Percentiles rank a stretch among this genome's conserved stretches.
Conservation (phyloP, 2,329 filamentous ascomycete species). For the Nothophoma quercina region DNA sequence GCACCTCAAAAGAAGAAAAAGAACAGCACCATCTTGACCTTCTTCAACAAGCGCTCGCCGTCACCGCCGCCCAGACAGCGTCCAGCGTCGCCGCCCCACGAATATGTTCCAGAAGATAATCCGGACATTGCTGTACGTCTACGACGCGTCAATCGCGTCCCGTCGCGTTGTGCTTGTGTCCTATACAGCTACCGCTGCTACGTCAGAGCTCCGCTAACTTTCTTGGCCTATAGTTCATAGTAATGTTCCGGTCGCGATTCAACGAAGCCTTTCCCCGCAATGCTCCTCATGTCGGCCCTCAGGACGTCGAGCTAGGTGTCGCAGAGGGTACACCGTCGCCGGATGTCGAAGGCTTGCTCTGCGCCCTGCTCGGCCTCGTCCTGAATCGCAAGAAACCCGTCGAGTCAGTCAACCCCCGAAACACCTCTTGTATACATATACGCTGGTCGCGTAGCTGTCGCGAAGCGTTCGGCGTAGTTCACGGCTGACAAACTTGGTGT, state of each 20-base stretch:
- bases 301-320: slow-evolving; percentile 91
- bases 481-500: slow-evolving; percentile 43
- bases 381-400: slow-evolving; percentile 98
- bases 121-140: slow-evolving; percentile 86
- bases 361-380: slow-evolving; percentile 84
- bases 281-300: slow-evolving; percentile 86
- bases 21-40: slow-evolving; percentile 46
- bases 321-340: slow-evolving; percentile 80
- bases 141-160: slow-evolving; percentile 49
- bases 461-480: neutral
- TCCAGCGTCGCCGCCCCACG: slow-evolving; percentile 86
- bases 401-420: slow-evolving; percentile 72
- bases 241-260: slow-evolving; percentile 97
- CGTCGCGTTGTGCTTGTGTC: slow-evolving; percentile 35
- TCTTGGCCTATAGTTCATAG: slow-evolving; percentile 76
- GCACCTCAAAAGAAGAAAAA: slow-evolving; percentile 41
- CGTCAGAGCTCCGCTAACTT: slow-evolving; percentile 38
- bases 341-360: slow-evolving; percentile 86
- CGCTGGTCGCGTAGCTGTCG: slow-evolving; percentile 29
- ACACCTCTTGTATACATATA: slow-evolving; percentile 10
- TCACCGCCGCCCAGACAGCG: slow-evolving; percentile 71
- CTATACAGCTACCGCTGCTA: neutral
- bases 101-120: slow-evolving; percentile 89
- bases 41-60: slow-evolving; percentile 52
- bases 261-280: slow-evolving; percentile 88